phyloP scores from a whole-genome alignment of 768 basidiomycete genomes.

The Lactarius trivialis region DNA sequence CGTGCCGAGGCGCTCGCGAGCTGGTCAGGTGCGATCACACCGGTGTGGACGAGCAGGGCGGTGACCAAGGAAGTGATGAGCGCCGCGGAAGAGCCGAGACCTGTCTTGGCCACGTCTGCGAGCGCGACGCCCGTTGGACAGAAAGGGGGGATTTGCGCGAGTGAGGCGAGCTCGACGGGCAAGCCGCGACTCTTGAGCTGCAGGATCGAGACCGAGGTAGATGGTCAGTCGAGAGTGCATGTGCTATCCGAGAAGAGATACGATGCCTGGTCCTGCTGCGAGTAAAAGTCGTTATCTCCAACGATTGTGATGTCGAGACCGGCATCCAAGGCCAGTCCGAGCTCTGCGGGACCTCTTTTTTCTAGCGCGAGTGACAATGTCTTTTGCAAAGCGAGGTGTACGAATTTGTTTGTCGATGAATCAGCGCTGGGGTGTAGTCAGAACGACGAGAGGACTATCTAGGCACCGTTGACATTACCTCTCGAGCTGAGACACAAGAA shows the following conservation, averaged over 20 bases:
- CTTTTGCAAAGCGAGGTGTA: conserved; percentile 80
- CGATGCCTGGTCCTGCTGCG: conserved; percentile 77
- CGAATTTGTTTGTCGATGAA: conserved; percentile 74
- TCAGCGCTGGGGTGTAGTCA: conserved; percentile 14
- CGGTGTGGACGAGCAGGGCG: conserved; percentile 72
- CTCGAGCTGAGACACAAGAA: conserved; percentile 29
- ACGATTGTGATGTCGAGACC: conserved; percentile 76
- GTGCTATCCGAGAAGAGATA: conserved; percentile 3
- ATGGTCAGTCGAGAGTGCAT: not conserved
- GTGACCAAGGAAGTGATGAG: conserved; percentile 93
- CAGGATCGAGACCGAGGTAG: not conserved
- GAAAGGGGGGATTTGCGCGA: conserved; percentile 72
- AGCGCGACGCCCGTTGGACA: conserved; percentile 59
- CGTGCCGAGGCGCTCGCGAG: conserved; percentile 39
- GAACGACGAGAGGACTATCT: not conserved
- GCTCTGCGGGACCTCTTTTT: conserved; percentile 38
- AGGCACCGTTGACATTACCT: conserved; percentile 6
- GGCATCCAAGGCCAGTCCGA: conserved; percentile 38
- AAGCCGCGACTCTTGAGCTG: conserved; percentile 62
- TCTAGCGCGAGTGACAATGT: conserved; percentile 65
- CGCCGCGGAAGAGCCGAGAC: conserved; percentile 93
- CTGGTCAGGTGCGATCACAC: conserved; percentile 47
- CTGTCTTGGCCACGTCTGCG: conserved; percentile 92
- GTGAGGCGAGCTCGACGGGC: conserved; percentile 55
- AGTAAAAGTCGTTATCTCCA: conserved; percentile 98